A percentile compares a stretch with the other conserved stretches of the same genome.
Conservation (phyloP, 306 rosid species). For the Trichosanthes truncata region DNA sequence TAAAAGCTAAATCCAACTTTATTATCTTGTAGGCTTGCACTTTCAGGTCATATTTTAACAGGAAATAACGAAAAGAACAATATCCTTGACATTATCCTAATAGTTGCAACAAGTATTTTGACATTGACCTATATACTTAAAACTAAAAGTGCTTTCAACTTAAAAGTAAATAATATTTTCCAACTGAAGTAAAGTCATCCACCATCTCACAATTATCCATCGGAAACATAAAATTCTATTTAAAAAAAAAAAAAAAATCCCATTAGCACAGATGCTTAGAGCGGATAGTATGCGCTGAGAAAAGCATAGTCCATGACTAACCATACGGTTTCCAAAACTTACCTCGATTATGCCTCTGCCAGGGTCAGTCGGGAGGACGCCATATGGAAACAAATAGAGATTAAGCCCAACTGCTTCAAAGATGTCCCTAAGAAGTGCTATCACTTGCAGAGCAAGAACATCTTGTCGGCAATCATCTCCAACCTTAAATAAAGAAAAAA, state of each 20-base stretch:
- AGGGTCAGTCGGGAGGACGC: constrained; percentile 95
- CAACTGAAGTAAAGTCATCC: not conserved
- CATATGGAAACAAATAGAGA: constrained; percentile 88
- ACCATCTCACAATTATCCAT: not conserved
- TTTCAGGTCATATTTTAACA: not conserved
- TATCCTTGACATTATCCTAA: not conserved
- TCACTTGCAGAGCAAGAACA: constrained; percentile 98
- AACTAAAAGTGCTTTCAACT: not conserved
- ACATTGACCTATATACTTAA: not conserved
- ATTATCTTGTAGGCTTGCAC: not conserved
- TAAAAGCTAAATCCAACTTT: not conserved
- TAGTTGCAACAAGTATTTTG: not conserved
- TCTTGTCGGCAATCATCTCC: constrained; percentile 99
- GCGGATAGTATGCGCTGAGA: not conserved
- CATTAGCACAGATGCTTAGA: not conserved
- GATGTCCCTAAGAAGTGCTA: constrained; percentile 86
- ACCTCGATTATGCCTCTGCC: constrained; percentile 98
- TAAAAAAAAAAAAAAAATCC: not conserved
- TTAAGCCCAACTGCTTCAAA: constrained; percentile 86
- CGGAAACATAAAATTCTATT: not conserved
- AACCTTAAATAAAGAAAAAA: constrained; percentile 43
- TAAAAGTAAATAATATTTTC: not conserved
- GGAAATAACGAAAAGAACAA: not conserved
- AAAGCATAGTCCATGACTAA: not conserved
- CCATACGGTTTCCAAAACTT: constrained; percentile 13